Evolutionary conservation across 78 protist genomes (phyloP), one percentile per base, ranked within the genome.

Genomic region (Dictyostelium citrinum): DNA sequence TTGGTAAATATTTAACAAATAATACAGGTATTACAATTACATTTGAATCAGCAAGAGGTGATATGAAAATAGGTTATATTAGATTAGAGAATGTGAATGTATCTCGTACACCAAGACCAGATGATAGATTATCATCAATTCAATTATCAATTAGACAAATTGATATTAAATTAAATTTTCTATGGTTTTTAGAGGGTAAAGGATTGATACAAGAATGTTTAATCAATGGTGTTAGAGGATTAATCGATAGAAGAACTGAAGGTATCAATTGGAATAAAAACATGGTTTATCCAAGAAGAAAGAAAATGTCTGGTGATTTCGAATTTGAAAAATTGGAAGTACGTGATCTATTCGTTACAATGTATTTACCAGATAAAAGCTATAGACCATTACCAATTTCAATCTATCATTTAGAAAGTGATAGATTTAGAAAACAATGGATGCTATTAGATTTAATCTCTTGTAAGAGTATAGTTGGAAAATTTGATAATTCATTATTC

Each of bases 341-440:
- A 7, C 70, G 67, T 17, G 93, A 88, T 68, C 39, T 88, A 22
- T 79, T 88, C 9, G 49, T 88, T 12, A 88, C 93, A 31, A 77
- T 64, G 49, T 46, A 46, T 46, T 51, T 79, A 64, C 93, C 93
- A 17, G 93, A 88, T 67, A 76, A 14, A 39, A 78, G 81, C 17
- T 45, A 78, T 67, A 76, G 85, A 78, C 93, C 93, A 68, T 35
- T 88, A 16, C 27, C 81, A 27, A 88, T 88, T 11, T 78, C 85
- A 12, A 72, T 88, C 9, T 88, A 77, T 78, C 70, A 82, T 67
- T 61, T 88, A 27, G 93, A 88, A 2, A 41, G 55, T 68, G 76
- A 78, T 78, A 60, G 78, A 61, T 88, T 88, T 49, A 88, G 93
- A 78, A 88, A 88, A 46, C 93, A 88, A 78, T 88, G 93, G 93